Evolutionary conservation across 2,329 filamentous ascomycete species (phyloP).

Genomic region (Pseudogymnoascus sp.): DNA sequence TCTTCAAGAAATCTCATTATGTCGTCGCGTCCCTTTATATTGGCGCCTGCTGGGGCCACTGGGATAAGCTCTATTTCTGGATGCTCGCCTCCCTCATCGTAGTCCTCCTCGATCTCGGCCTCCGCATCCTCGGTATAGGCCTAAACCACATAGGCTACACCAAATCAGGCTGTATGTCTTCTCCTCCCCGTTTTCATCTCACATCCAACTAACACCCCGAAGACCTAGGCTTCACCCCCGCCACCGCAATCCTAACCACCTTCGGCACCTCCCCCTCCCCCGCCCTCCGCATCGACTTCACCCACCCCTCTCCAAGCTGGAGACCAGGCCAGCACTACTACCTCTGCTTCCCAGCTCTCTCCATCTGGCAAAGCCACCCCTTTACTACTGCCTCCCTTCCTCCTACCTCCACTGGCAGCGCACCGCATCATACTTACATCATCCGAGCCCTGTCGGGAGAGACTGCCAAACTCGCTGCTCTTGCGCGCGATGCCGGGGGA

Average conservation of each 20-base stretch:
- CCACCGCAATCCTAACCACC: conserved; percentile 40
- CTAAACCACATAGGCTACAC: conserved; percentile 53
- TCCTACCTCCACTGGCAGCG: conserved; percentile 37
- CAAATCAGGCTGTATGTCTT: conserved; percentile 26
- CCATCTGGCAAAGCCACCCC: conserved; percentile 76
- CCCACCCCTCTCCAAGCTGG: conserved; percentile 56
- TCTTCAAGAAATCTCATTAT: conserved; percentile 68
- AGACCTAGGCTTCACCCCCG: conserved; percentile 46
- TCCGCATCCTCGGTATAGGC: conserved; percentile 49
- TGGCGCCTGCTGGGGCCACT: conserved; percentile 69
- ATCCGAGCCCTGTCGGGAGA: conserved; percentile 51
- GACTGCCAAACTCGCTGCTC: conserved; percentile 45
- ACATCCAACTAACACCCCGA: not conserved
- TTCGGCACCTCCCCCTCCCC: conserved; percentile 52
- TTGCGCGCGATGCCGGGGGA: conserved; percentile 29
- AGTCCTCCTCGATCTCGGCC: conserved; percentile 55
- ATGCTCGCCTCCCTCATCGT: conserved; percentile 57
- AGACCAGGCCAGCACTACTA: conserved; percentile 74
- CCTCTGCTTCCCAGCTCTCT: conserved; percentile 74
- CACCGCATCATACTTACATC: conserved; percentile 37
- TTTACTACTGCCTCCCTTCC: conserved; percentile 75
- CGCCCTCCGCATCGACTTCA: conserved; percentile 58
- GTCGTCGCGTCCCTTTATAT: conserved; percentile 66
- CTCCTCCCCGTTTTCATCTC: not conserved
- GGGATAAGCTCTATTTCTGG: conserved; percentile 59